These are phyloP conservation scores for Xerocomellus dryophilus DNA, from an alignment of 768 basidiomycete species.

Conservation along the genomic window DNA sequence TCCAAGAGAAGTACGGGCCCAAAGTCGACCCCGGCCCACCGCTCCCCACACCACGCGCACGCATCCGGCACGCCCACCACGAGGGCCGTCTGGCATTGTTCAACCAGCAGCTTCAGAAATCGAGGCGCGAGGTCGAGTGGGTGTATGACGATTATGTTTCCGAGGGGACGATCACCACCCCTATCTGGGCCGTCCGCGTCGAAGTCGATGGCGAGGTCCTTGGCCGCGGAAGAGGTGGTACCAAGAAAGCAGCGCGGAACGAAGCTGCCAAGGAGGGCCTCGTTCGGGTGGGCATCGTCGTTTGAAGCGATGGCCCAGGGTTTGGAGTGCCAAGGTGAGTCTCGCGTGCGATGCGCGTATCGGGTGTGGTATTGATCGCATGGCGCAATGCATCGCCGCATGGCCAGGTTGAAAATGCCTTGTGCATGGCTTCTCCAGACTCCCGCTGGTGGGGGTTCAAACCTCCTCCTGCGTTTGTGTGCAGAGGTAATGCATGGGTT, in stretches of 20 bases:
- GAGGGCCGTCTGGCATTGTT: slow-evolving; percentile 73
- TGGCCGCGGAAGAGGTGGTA: slow-evolving; percentile 65
- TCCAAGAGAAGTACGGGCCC: neutral
- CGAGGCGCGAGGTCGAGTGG: slow-evolving; percentile 64
- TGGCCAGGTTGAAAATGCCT: slow-evolving; percentile 14
- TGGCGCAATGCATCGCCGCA: too few relatives aligned
- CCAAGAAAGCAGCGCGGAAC: slow-evolving; percentile 77
- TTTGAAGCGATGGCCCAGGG: slow-evolving; percentile 33
- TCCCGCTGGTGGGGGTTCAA: slow-evolving; percentile 44
- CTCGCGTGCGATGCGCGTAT: neutral
- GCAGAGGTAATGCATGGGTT: slow-evolving; percentile 54
- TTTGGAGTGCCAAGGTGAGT: slow-evolving; percentile 27
- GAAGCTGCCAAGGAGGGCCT: slow-evolving; percentile 79
- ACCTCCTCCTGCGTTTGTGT: slow-evolving; percentile 57
- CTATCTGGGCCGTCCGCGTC: slow-evolving; percentile 70
- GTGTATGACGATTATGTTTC: slow-evolving; percentile 50
- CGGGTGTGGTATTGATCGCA: neutral
- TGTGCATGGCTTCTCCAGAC: slow-evolving; percentile 58
- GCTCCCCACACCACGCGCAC: slow-evolving; percentile 11
- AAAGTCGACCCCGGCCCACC: slow-evolving; percentile 12
- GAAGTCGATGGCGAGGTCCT: slow-evolving; percentile 57
- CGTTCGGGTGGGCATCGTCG: slow-evolving; percentile 52
- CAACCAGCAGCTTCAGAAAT: slow-evolving; percentile 71
- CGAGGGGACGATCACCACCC: slow-evolving; percentile 60
- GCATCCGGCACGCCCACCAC: slow-evolving; percentile 29